Conservation (phyloP, 768 basidiomycete genomes). For the Xerocomus spinulosus region DNA sequence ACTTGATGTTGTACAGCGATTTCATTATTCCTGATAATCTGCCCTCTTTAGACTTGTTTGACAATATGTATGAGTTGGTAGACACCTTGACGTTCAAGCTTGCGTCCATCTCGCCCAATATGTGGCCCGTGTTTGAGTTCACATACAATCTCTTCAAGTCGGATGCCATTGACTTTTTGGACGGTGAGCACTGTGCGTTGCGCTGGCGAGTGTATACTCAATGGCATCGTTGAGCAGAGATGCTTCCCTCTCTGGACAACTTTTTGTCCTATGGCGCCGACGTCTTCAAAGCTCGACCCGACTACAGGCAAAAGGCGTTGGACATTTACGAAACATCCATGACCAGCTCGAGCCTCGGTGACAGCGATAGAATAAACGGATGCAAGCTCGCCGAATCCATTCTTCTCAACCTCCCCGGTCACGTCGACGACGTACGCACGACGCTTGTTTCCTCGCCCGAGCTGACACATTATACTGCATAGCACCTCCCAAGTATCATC, state of each 20-base stretch:
- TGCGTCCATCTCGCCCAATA: constrained; percentile 64
- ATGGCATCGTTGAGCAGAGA: constrained; percentile 45
- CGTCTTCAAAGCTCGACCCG: constrained; percentile 61
- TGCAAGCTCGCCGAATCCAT: constrained; percentile 83
- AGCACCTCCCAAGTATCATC: constrained; percentile 67
- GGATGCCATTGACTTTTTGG: constrained; percentile 81
- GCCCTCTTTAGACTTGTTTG: constrained; percentile 61
- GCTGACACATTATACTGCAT: constrained; percentile 1
- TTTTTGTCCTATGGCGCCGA: constrained; percentile 82
- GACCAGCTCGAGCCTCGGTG: constrained; percentile 67
- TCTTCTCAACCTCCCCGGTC: constrained; percentile 73
- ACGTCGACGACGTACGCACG: constrained; percentile 66
- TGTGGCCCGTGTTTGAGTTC: constrained; percentile 86
- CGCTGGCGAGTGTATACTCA: neutral
- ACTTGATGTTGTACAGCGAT: neutral
- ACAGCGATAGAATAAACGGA: constrained; percentile 78
- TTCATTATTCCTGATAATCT: neutral
- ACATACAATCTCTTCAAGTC: constrained; percentile 81
- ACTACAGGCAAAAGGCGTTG: constrained; percentile 75
- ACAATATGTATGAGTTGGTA: constrained; percentile 82
- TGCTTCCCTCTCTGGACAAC: constrained; percentile 86
- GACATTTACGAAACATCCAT: constrained; percentile 81
- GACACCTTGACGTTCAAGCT: constrained; percentile 83
- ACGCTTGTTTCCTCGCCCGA: neutral
- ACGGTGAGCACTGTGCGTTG: constrained; percentile 45